Percentiles rank a stretch among this genome's conserved stretches.
These are phyloP conservation scores for Zygoascus biomembranicola DNA, from an alignment of 805 yeast species.

Conservation along the genomic window DNA sequence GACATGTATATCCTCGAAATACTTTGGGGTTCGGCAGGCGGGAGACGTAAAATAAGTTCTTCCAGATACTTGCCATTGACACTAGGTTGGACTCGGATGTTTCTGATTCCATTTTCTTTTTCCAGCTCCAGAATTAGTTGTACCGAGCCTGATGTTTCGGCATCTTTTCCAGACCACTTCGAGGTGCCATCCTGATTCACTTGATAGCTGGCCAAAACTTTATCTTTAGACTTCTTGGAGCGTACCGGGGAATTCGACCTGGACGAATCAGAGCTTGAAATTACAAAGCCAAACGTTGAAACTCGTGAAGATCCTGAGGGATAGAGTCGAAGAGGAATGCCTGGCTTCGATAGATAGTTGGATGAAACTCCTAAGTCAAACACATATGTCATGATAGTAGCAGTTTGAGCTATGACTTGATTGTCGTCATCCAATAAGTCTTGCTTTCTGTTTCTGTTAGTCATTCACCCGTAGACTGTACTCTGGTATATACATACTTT, in stretches of 20 bases:
- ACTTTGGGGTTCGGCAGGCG: background rate
- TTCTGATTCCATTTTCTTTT: background rate
- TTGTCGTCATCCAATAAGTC: background rate
- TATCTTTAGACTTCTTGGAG: background rate
- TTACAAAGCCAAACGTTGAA: slow-evolving; percentile 13
- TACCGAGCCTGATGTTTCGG: background rate
- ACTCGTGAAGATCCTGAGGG: slow-evolving; percentile 3
- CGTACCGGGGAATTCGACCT: background rate
- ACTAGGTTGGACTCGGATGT: background rate
- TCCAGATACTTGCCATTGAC: background rate
- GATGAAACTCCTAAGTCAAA: slow-evolving; percentile 10
- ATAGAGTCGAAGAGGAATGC: slow-evolving; percentile 14
- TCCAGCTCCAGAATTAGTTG: background rate
- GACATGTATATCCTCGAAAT: background rate
- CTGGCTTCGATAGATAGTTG: slow-evolving; percentile 10
- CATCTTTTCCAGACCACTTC: background rate
- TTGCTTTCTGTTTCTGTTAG: background rate
- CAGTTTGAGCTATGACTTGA: slow-evolving; percentile 4
- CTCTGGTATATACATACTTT: background rate
- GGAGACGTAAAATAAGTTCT: background rate
- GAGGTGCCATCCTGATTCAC: background rate
- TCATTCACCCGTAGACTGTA: too few species aligned
- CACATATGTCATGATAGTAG: slow-evolving; percentile 5
- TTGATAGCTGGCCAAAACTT: background rate
- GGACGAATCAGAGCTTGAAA: slow-evolving; percentile 7